Evolutionary conservation across 352 stramenopile genomes (phyloP).

Genomic region (Phytophthora citrophthora): DNA sequence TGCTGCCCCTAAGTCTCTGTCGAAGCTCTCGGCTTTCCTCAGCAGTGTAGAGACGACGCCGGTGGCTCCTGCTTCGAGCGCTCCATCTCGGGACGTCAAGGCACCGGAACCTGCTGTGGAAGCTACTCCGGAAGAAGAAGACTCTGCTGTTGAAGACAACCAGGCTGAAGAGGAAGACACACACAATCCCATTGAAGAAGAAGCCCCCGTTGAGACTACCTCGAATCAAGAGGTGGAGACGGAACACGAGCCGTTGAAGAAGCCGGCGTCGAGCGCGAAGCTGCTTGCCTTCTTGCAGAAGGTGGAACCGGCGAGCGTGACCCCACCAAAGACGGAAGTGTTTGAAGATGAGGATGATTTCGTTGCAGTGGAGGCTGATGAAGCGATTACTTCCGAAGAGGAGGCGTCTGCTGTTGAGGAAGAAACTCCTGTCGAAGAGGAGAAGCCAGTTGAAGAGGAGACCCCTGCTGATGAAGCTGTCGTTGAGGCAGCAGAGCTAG

Average conservation of each 20-base stretch:
- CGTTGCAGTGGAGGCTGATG: constrained; percentile 35
- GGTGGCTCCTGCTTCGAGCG: constrained; percentile 14
- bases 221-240: constrained; percentile 15
- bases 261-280: constrained; percentile 48
- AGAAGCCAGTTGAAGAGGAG: constrained; percentile 20
- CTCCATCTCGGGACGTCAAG: constrained; percentile 26
- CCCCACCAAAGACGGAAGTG: constrained; percentile 2
- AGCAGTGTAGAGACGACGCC: constrained; percentile 55
- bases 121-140: constrained; percentile 22
- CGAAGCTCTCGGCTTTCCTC: constrained; percentile 71
- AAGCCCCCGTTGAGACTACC: constrained; percentile 15
- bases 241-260: constrained; percentile 27
- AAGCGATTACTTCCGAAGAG: constrained; percentile 34
- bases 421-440: constrained; percentile 21
- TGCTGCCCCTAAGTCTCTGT: constrained; percentile 38
- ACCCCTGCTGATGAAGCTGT: constrained; percentile 19
- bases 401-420: constrained; percentile 33
- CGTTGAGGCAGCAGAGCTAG: constrained; percentile 16
- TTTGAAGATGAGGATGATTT: constrained; percentile 33
- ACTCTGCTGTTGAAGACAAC: constrained; percentile 34
- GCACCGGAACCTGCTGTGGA: constrained; percentile 25
- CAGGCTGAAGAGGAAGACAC: constrained; percentile 30
- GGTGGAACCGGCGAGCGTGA: constrained; percentile 37
- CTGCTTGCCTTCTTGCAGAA: constrained; percentile 60
- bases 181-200: constrained; percentile 16